A percentile compares a stretch with the other conserved stretches of the same genome.
Conservation (phyloP, 164 flowering plant genomes). For the Tetrastigma voinierianum region DNA sequence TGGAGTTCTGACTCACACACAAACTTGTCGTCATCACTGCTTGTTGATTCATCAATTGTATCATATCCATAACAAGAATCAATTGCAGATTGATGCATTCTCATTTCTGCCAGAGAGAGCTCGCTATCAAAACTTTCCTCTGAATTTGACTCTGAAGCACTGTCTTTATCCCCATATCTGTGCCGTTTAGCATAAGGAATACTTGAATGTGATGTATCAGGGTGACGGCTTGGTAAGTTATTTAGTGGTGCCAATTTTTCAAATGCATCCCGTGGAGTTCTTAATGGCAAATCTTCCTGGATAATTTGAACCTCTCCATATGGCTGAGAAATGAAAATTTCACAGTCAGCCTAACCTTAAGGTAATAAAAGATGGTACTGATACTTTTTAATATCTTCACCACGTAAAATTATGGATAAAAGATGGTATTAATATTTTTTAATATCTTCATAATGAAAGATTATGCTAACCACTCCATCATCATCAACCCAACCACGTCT, state of each 20-base stretch:
- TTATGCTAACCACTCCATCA: slow-evolving; percentile 67
- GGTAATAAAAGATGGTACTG: neutral
- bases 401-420: slow-evolving; percentile 13
- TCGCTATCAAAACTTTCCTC: slow-evolving; percentile 73
- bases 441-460: neutral
- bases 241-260: slow-evolving; percentile 47
- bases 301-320: slow-evolving; percentile 86
- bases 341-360: slow-evolving; percentile 3
- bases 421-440: neutral
- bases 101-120: slow-evolving; percentile 55
- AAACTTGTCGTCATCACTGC: slow-evolving; percentile 60
- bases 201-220: slow-evolving; percentile 15
- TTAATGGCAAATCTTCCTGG: slow-evolving; percentile 78
- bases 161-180: slow-evolving; percentile 28
- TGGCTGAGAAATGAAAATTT: slow-evolving; percentile 41
- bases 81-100: slow-evolving; percentile 54
- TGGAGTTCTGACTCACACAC: slow-evolving; percentile 28
- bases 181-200: slow-evolving; percentile 24
- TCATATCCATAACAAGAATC: slow-evolving; percentile 36
- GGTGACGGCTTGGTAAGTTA: slow-evolving; percentile 20
- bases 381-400: neutral
- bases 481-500: slow-evolving; percentile 74
- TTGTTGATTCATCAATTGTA: slow-evolving; percentile 49
- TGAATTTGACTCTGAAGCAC: slow-evolving; percentile 53
- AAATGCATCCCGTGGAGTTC: slow-evolving; percentile 80